Conservation (phyloP, 2,329 filamentous ascomycete genomes). For the Fusarium camptoceras region DNA sequence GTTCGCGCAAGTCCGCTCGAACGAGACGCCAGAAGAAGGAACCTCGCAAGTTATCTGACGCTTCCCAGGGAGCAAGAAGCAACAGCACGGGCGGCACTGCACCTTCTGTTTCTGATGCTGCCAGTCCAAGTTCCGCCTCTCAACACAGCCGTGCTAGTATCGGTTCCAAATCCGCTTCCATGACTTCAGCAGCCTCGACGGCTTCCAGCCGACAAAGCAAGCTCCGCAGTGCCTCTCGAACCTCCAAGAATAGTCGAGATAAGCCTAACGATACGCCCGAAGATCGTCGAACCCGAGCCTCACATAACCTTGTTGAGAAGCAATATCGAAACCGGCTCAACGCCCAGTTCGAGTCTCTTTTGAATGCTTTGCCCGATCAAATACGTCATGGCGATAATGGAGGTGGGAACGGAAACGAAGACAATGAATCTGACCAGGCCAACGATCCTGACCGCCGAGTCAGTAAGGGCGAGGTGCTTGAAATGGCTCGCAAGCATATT, state of each 20-base stretch:
- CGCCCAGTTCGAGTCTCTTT: conserved; percentile 45
- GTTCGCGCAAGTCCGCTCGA: conserved; percentile 36
- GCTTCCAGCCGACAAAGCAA: conserved; percentile 44
- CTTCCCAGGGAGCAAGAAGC: conserved; percentile 30
- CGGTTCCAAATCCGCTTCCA: conserved; percentile 41
- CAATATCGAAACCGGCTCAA: conserved; percentile 47
- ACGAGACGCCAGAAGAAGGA: conserved; percentile 35
- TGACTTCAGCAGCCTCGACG: conserved; percentile 42
- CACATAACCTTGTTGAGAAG: conserved; percentile 47
- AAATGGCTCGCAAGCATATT: conserved; percentile 47
- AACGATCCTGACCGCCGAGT: conserved; percentile 43
- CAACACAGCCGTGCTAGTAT: conserved; percentile 43
- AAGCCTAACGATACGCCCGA: conserved; percentile 45
- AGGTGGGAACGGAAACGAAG: conserved; percentile 27
- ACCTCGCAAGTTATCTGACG: conserved; percentile 35
- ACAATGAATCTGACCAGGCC: conserved; percentile 39
- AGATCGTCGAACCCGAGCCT: conserved; percentile 46
- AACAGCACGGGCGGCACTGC: conserved; percentile 34
- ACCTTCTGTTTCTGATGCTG: conserved; percentile 39
- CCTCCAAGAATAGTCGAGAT: conserved; percentile 44
- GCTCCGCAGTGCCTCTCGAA: conserved; percentile 46
- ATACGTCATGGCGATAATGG: conserved; percentile 25
- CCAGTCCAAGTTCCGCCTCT: conserved; percentile 41
- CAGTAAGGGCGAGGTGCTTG: conserved; percentile 47
- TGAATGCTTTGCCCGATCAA: conserved; percentile 40